Conservation (phyloP, 73 alveolate genomes). For the Paramecium pentaurelia region DNA sequence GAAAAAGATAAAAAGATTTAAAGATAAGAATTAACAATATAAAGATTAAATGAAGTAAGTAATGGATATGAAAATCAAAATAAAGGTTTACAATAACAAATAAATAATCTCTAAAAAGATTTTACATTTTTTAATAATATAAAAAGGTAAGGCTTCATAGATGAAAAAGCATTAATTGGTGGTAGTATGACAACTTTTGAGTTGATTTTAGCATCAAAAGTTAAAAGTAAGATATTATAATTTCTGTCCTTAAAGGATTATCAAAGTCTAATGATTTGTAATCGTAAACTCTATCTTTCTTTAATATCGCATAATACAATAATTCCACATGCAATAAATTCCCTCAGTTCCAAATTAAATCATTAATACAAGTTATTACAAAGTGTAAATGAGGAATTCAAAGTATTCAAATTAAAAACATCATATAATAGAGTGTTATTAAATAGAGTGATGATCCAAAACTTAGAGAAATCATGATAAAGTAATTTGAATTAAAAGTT, state of each 20-base stretch:
- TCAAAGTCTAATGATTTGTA: background rate
- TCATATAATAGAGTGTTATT: background rate
- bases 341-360: background rate
- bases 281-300: constrained; percentile 1
- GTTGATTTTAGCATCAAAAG: background rate
- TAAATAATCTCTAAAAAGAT: background rate
- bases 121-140: background rate
- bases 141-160: background rate
- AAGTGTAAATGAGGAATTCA: constrained; percentile 5
- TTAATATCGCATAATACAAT: background rate
- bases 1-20: constrained; percentile 35
- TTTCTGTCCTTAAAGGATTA: background rate
- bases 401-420: background rate
- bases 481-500: constrained; percentile 9
- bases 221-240: background rate
- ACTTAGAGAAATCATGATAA: constrained; percentile 27
- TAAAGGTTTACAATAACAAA: background rate
- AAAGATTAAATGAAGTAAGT: background rate
- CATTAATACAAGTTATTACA: background rate
- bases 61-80: background rate
- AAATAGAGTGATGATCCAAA: constrained; percentile 10
- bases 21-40: background rate
- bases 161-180: background rate
- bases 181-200: constrained; percentile 5
- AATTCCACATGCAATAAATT: constrained; percentile 20